Conservation (phyloP, 345 rosid species). For the Pistacia atlantica region DNA sequence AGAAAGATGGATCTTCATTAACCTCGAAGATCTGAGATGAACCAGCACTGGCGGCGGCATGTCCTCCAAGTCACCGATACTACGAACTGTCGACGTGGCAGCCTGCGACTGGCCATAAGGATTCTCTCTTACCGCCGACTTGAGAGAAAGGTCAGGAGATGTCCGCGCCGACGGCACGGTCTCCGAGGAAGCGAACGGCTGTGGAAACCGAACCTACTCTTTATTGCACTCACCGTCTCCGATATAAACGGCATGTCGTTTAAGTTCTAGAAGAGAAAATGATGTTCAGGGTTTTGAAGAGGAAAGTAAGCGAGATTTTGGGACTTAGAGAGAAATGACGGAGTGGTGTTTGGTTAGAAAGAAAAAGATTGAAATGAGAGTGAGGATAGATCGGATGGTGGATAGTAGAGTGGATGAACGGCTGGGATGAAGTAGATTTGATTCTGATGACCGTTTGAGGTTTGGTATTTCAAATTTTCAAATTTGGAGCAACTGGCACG, state of each 20-base stretch:
- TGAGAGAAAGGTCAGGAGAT: constrained; percentile 47
- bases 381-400: constrained; percentile 27
- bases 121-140: constrained; percentile 48
- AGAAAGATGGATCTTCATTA: constrained; percentile 85
- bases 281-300: neutral
- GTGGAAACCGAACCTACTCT: constrained; percentile 85
- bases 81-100: constrained; percentile 39
- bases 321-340: neutral
- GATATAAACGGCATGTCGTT: constrained; percentile 70
- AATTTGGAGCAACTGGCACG: constrained; percentile 18
- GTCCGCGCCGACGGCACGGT: constrained; percentile 38
- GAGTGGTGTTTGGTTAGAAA: neutral
- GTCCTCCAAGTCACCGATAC: constrained; percentile 46
- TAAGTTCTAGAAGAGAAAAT: neutral
- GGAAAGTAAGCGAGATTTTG: constrained; percentile 4
- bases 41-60: constrained; percentile 25
- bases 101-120: constrained; percentile 26
- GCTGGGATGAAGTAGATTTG: constrained; percentile 24
- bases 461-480: constrained; percentile 12
- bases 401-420: constrained; percentile 22
- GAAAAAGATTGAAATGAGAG: constrained; percentile 2
- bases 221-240: constrained; percentile 81
- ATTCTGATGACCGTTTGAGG: constrained; percentile 36
- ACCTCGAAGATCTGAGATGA: constrained; percentile 68
- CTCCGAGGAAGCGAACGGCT: constrained; percentile 52